Conservation (phyloP, 805 yeast genomes). For the Cyberlindnera nakhonratchasimensis region DNA sequence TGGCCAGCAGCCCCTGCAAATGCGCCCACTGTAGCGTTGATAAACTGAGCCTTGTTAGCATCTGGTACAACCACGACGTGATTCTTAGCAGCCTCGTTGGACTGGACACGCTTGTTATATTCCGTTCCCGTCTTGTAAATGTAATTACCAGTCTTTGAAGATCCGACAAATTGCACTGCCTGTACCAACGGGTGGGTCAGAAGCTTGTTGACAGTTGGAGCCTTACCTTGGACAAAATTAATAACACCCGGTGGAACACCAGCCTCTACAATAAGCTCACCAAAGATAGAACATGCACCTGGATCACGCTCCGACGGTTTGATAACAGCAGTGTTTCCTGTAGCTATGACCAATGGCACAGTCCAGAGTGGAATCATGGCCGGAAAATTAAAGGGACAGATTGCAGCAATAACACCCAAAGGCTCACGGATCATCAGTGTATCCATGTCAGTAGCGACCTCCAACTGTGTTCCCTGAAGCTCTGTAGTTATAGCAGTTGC, state of each 20-base stretch:
- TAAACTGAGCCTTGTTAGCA: constrained; percentile 60
- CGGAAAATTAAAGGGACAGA: constrained; percentile 79
- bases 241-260: constrained; percentile 73
- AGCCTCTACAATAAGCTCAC: constrained; percentile 64
- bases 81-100: constrained; percentile 74
- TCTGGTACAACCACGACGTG: constrained; percentile 72
- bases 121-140: constrained; percentile 63
- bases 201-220: constrained; percentile 65
- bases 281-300: constrained; percentile 70
- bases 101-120: constrained; percentile 75
- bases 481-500: constrained; percentile 65
- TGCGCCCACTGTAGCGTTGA: constrained; percentile 67
- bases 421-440: constrained; percentile 71
- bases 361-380: constrained; percentile 72
- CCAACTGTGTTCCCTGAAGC: constrained; percentile 58
- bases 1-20: constrained; percentile 85
- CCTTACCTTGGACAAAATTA: constrained; percentile 69
- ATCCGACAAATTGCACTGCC: constrained; percentile 75
- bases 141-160: constrained; percentile 71
- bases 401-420: constrained; percentile 72
- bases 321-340: constrained; percentile 71
- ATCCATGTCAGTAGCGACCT: constrained; percentile 72
- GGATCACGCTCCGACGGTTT: constrained; percentile 75
- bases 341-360: constrained; percentile 50
- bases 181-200: constrained; percentile 67